phyloP scores from a whole-genome alignment of 306 rosid species.

The Carpinus fangiana region DNA sequence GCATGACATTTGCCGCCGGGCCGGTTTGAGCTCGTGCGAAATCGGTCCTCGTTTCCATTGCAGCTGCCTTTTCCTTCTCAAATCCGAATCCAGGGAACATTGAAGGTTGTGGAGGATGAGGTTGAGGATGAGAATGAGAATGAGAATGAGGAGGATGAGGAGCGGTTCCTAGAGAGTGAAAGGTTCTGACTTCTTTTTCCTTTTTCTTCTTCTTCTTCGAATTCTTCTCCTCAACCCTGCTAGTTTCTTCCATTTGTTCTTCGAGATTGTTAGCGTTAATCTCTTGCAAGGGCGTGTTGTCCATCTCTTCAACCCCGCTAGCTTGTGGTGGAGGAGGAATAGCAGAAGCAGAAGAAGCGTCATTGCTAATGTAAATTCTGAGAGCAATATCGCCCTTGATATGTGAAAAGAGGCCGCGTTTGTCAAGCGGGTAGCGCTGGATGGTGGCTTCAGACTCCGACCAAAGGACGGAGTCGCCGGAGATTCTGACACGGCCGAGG shows the following conservation, averaged over 20 bases:
- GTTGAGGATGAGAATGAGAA: slow-evolving; percentile 1
- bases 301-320: slow-evolving; percentile 10
- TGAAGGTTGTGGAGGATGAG: slow-evolving; percentile 36
- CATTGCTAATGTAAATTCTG: slow-evolving; percentile 44
- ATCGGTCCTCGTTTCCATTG: slow-evolving; percentile 49
- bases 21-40: slow-evolving; percentile 68
- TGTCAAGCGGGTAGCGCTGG: slow-evolving; percentile 85
- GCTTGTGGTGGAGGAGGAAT: slow-evolving; percentile 15
- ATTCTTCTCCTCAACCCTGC: slow-evolving; percentile 25
- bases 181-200: slow-evolving; percentile 69
- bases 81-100: slow-evolving; percentile 9
- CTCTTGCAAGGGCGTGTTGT: slow-evolving; percentile 60
- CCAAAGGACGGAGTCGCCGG: slow-evolving; percentile 57
- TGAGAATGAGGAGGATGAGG: slow-evolving; percentile 12
- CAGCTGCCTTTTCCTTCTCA: slow-evolving; percentile 17
- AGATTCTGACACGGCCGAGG: slow-evolving; percentile 78
- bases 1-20: slow-evolving; percentile 60
- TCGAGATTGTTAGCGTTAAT: slow-evolving; percentile 50
- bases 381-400: slow-evolving; percentile 81
- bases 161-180: slow-evolving; percentile 72
- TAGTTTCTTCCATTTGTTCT: slow-evolving; percentile 29
- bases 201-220: slow-evolving; percentile 47
- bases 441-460: slow-evolving; percentile 58
- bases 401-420: slow-evolving; percentile 59
- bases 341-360: slow-evolving; percentile 21